These are phyloP conservation scores for Eustoma russellianum DNA, from an alignment of 257 asterid genomes.

Conservation along the genomic window DNA sequence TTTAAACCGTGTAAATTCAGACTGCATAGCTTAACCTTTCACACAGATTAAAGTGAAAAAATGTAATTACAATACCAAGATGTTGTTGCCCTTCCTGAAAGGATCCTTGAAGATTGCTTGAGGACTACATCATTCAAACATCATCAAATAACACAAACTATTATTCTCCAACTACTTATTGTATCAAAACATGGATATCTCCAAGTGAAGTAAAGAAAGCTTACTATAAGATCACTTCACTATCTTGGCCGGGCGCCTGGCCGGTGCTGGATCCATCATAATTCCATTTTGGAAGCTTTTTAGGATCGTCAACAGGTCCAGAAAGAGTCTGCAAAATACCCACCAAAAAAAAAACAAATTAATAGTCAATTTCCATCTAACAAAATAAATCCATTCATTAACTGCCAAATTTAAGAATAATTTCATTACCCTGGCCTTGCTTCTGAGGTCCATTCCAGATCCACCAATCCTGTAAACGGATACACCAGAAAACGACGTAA, in stretches of 20 bases:
- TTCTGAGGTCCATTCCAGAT: conserved; percentile 83
- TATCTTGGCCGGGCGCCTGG: conserved; percentile 93
- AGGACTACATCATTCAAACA: conserved; percentile 42
- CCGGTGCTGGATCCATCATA: conserved; percentile 94
- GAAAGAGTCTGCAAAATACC: conserved; percentile 43
- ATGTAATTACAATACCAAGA: conserved; percentile 36
- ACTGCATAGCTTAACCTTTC: neutral
- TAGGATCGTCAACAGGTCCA: conserved; percentile 56
- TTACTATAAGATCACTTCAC: conserved; percentile 91
- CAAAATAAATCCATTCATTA: neutral
- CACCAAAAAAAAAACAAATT: neutral
- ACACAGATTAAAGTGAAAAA: neutral
- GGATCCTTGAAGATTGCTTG: conserved; percentile 93
- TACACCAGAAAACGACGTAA: neutral
- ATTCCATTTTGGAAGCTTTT: conserved; percentile 87
- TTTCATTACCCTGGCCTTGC: conserved; percentile 78
- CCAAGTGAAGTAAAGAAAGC: conserved; percentile 3
- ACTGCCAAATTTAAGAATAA: neutral
- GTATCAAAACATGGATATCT: neutral
- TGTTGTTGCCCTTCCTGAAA: conserved; percentile 75
- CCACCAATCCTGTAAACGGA: conserved; percentile 71
- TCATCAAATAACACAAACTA: neutral
- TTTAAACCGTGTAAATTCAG: no score
- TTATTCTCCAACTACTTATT: neutral
- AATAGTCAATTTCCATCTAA: neutral